Evolutionary conservation across 2,329 filamentous ascomycete species (phyloP).

Genomic region (Colletotrichum melonis): DNA sequence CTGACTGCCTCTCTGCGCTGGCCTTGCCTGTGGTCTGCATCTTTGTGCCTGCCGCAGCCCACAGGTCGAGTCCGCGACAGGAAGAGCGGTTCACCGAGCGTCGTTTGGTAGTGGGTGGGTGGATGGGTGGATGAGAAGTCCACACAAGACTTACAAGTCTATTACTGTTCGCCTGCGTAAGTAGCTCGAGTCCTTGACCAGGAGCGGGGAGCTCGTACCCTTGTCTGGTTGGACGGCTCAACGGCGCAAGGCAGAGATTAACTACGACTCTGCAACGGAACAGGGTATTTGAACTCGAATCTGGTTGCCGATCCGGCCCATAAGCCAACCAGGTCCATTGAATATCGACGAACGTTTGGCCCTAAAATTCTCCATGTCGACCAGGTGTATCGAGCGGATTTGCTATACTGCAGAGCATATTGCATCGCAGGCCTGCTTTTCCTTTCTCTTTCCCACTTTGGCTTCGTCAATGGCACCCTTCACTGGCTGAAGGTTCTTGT

Average conservation of each 20-base stretch:
- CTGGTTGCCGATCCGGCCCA: conserved; percentile 7
- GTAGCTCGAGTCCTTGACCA: not conserved
- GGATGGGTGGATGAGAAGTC: not conserved
- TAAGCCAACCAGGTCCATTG: conserved; percentile 1
- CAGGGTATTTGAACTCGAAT: conserved; percentile 16
- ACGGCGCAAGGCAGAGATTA: not conserved
- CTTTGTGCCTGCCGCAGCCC: not conserved
- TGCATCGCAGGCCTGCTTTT: not conserved
- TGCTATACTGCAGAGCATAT: not conserved
- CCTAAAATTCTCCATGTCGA: conserved; percentile 7
- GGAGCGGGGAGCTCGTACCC: not conserved
- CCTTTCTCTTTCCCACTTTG: not conserved
- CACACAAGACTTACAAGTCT: not conserved
- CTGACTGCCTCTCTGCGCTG: not conserved
- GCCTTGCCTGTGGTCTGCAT: conserved; percentile 1
- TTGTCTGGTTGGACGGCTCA: not conserved
- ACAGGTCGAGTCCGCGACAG: not conserved
- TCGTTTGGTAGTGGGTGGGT: not conserved
- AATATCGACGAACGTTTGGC: conserved; percentile 1
- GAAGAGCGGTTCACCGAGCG: conserved; percentile 5
- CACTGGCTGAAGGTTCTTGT: not conserved
- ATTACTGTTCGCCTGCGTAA: too few species aligned
- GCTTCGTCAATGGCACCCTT: not conserved
- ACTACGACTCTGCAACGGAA: conserved; percentile 11
- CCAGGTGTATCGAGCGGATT: not conserved